Evolutionary conservation across 2,329 filamentous ascomycete genomes (phyloP).

Genomic region (Epichloe uncinata): DNA sequence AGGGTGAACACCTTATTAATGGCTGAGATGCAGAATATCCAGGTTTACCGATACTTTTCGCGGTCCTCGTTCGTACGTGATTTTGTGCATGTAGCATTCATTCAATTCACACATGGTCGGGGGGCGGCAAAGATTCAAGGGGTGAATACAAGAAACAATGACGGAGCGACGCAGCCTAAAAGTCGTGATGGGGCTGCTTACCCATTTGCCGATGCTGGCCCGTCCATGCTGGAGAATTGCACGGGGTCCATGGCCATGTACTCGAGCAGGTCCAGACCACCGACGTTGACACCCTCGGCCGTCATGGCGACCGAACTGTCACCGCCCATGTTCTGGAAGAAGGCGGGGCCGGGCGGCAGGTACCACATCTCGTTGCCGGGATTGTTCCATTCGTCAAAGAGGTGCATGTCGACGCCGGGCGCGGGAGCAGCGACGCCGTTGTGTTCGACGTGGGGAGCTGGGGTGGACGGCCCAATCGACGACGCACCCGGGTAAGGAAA

Average conservation of each 20-base stretch:
- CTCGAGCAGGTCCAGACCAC: constrained; percentile 52
- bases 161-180: too few relatives aligned
- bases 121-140: too few relatives aligned
- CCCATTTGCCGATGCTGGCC: constrained; percentile 12
- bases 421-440: constrained; percentile 7
- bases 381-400: constrained; percentile 43
- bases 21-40: too few relatives aligned
- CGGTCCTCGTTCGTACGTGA: too few relatives aligned
- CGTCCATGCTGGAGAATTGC: constrained; percentile 25
- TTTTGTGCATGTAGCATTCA: too few relatives aligned
- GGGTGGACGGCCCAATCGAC: constrained; percentile 37
- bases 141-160: too few relatives aligned
- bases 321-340: constrained; percentile 52
- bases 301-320: constrained; percentile 51
- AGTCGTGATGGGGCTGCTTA: too few relatives aligned
- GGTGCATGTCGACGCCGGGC: constrained; percentile 22
- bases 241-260: constrained; percentile 50
- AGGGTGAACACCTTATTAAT: too few relatives aligned
- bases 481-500: constrained; percentile 40
- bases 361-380: constrained; percentile 53
- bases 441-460: constrained; percentile 27
- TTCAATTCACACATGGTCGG: too few relatives aligned
- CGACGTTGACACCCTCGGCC: constrained; percentile 52
- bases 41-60: too few relatives aligned
- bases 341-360: constrained; percentile 45